Evolutionary conservation across 345 rosid species (phyloP).

Genomic region (Firmiana major): DNA sequence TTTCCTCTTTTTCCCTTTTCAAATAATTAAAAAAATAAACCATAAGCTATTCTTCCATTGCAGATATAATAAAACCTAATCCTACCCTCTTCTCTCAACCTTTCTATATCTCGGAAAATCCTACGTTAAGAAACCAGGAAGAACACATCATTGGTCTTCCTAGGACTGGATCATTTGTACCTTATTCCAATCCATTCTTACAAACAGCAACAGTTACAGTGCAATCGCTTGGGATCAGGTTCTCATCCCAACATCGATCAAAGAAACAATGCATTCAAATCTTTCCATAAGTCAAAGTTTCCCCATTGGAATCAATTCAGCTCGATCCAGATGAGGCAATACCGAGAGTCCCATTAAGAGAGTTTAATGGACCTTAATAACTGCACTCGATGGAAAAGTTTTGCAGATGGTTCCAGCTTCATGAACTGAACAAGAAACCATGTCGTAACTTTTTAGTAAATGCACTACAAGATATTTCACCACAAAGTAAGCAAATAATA

Average conservation of each 20-base stretch:
- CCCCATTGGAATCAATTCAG: neutral
- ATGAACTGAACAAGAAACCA: conserved; percentile 19
- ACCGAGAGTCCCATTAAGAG: conserved; percentile 10
- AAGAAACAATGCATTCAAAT: neutral
- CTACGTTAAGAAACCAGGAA: neutral
- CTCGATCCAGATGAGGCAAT: conserved; percentile 6
- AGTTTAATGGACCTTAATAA: neutral
- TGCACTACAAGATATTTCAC: neutral
- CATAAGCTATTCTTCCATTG: neutral
- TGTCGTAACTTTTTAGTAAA: neutral
- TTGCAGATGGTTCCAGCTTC: conserved; percentile 19
- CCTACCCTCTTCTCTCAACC: conserved; percentile 4
- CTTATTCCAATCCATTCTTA: conserved; percentile 14
- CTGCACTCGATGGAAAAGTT: conserved; percentile 7
- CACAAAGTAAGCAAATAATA: neutral
- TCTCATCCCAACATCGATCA: conserved; percentile 3
- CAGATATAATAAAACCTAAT: conserved; percentile 4
- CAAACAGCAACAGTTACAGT: neutral
- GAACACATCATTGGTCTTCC: neutral
- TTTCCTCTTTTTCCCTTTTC: too few relatives aligned
- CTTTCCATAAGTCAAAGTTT: neutral
- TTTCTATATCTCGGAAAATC: conserved; percentile 2
- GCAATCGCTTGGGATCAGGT: too few relatives aligned
- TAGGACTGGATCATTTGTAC: neutral
- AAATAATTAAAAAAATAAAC: too few relatives aligned